Evolutionary conservation across 371 early-diverging fungal species (phyloP), one percentile per base, ranked within the genome.

Genomic region (Mortierella sp.): DNA sequence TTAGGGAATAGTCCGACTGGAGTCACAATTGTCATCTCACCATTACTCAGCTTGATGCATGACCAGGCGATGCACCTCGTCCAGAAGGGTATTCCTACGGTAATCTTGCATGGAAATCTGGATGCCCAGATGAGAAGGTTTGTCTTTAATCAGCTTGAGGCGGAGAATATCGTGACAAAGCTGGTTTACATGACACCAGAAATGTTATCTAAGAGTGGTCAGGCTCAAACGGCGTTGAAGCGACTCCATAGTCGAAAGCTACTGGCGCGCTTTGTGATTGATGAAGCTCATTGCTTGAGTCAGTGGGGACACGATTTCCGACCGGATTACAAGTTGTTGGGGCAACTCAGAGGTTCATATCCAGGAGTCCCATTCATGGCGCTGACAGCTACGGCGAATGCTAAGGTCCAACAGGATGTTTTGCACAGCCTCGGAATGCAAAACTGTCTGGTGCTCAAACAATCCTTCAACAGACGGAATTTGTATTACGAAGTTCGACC

Each of bases 261-360:
- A 23, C 73, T 97, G 26, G 95, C 94, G 0, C 87, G 93, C 49
- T 98, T 99, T 86, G 99, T 99, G 0, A 90, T 99, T 64, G 99
- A 99, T 72, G 99, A 99, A 81, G 99, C 98, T 0, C 99, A 99
- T 78, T 99, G 99, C 82, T 89, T 99, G 8, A 91, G 90, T 38
- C 93, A 94, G 58, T 98, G 99, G 98, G 99, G 99, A 13, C 96
- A 97, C 80, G 99, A 99, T 71, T 99, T 93, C 89, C 87, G 92
- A 51, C 90, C 91, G 0, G 92, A 91, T 54, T 96, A 94, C 71
- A 94, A 92, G 72, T 82, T 87, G 31, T 67, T 95, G 14, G 90
- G 92, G 2, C 71, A 64, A 7, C 82, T 94, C 46, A 89, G 90
- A 67, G 26, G 61, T 7, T 62, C 71, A 16, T 98, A 88, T 72